Conservation (phyloP, 1,139 yeast species). For the Geotrichum histeridarum region DNA sequence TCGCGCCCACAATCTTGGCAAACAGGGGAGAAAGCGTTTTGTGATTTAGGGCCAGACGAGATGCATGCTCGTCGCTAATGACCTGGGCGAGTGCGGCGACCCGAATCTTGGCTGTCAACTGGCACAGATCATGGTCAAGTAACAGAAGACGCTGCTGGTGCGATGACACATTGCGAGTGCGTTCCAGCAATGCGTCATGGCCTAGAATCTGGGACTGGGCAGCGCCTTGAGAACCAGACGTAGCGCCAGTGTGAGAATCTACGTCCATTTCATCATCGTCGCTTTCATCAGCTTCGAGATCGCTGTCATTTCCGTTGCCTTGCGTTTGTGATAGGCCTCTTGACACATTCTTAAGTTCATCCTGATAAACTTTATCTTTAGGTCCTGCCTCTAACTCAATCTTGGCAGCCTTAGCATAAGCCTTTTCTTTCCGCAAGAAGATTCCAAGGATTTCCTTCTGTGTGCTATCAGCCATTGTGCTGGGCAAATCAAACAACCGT, state of each 20-base stretch:
- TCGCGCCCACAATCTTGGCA: conserved; percentile 15
- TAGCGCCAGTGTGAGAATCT: conserved; percentile 1
- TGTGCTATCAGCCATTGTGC: conserved; percentile 13
- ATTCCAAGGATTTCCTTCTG: conserved; percentile 23
- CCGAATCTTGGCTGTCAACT: conserved; percentile 25
- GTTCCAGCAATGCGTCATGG: conserved; percentile 11
- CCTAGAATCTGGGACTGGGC: conserved; percentile 9
- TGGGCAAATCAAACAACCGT: conserved; percentile 17
- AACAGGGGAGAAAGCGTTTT: conserved; percentile 26
- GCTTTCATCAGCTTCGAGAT: neutral
- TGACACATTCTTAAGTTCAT: neutral
- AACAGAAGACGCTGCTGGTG: conserved; percentile 13
- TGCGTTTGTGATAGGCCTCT: neutral
- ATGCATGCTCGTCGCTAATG: conserved; percentile 20
- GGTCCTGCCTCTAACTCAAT: conserved; percentile 21
- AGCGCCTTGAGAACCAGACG: conserved; percentile 4
- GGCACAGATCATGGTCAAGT: conserved; percentile 20
- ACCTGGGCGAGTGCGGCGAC: conserved; percentile 27
- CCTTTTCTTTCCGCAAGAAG: conserved; percentile 25
- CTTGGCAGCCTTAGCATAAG: conserved; percentile 19
- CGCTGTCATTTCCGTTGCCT: conserved; percentile 1
- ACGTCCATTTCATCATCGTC: conserved; percentile 16
- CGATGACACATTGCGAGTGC: conserved; percentile 7
- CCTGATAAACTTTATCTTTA: conserved; percentile 8
- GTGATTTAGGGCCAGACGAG: conserved; percentile 24